Conservation (phyloP, 768 basidiomycete species). For the Mycena crocata region DNA sequence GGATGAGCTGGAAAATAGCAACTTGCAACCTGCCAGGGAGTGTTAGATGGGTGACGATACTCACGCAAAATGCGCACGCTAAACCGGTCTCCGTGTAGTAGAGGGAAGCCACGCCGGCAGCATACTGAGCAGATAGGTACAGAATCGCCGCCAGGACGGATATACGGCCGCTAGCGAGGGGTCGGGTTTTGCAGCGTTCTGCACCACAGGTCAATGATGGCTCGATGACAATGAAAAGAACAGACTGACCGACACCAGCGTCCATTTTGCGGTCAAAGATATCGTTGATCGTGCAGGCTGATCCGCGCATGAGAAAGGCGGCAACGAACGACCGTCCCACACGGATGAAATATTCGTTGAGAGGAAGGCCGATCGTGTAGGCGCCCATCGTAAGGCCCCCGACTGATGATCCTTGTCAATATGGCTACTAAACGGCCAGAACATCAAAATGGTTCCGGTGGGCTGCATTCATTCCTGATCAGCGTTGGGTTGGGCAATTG, state of each 20-base stretch:
- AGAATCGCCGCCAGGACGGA: slow-evolving; percentile 54
- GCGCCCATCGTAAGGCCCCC: slow-evolving; percentile 67
- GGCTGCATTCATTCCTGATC: slow-evolving; percentile 49
- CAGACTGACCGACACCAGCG: slow-evolving; percentile 60
- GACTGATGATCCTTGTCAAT: not conserved
- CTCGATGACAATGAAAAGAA: slow-evolving; percentile 17
- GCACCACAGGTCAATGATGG: slow-evolving; percentile 39
- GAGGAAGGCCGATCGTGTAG: slow-evolving; percentile 46
- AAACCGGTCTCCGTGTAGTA: slow-evolving; percentile 42
- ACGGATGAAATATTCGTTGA: slow-evolving; percentile 43
- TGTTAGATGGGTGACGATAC: not conserved
- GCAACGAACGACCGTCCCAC: slow-evolving; percentile 50
- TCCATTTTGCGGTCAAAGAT: slow-evolving; percentile 66
- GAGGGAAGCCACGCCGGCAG: slow-evolving; percentile 54
- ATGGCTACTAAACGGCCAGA: slow-evolving; percentile 62
- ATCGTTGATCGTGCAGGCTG: slow-evolving; percentile 68
- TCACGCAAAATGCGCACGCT: slow-evolving; percentile 45
- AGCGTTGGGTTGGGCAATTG: not conserved
- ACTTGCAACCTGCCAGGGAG: slow-evolving; percentile 49
- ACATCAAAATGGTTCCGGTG: slow-evolving; percentile 62
- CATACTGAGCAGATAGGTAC: slow-evolving; percentile 56
- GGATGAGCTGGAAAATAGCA: slow-evolving; percentile 58
- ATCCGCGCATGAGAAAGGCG: slow-evolving; percentile 57
- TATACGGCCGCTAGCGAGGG: slow-evolving; percentile 61
- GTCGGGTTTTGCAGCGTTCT: slow-evolving; percentile 61